A percentile compares a stretch with the other conserved stretches of the same genome.
phyloP scores from a whole-genome alignment of 2,329 filamentous ascomycete species.

The Penicillium concentricum region DNA sequence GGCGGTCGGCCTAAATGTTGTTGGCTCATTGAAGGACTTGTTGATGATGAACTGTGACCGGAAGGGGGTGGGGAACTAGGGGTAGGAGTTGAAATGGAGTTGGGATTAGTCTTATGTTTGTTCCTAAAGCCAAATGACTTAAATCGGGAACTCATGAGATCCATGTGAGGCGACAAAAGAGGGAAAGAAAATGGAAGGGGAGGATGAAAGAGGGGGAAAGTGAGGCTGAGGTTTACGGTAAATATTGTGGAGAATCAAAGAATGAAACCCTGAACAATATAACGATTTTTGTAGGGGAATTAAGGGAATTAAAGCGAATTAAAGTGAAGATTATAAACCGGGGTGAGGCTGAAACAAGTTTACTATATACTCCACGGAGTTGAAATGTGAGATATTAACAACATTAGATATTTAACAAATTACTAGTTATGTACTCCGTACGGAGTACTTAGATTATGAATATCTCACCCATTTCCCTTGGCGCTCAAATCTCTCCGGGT shows the following conservation, averaged over 20 bases:
- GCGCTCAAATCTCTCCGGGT: too few species aligned
- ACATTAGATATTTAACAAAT: too few species aligned
- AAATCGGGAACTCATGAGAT: slow-evolving; percentile 54
- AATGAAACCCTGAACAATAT: slow-evolving; percentile 4
- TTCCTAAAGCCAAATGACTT: slow-evolving; percentile 51
- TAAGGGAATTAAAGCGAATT: too few species aligned
- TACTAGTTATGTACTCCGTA: too few species aligned
- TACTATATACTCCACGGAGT: too few species aligned
- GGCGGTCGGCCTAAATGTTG: slow-evolving; percentile 60
- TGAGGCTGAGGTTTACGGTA: slow-evolving; percentile 13
- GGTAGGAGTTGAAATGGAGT: slow-evolving; percentile 33
- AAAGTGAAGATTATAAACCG: too few species aligned
- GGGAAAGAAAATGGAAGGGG: slow-evolving; percentile 3
- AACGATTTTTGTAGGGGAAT: too few species aligned
- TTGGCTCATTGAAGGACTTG: slow-evolving; percentile 56
- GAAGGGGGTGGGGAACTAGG: slow-evolving; percentile 40
- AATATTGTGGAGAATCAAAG: slow-evolving; percentile 13
- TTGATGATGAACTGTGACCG: slow-evolving; percentile 46
- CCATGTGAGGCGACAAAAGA: slow-evolving; percentile 37
- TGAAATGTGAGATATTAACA: too few species aligned
- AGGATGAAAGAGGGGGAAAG: slow-evolving; percentile 17
- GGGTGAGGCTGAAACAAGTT: too few species aligned
- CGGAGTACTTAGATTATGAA: too few species aligned
- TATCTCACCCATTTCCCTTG: too few species aligned
- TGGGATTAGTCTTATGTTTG: slow-evolving; percentile 27